A percentile compares a stretch with the other conserved stretches of the same genome.
These are phyloP conservation scores for Lipomyces chichibuensis DNA, from an alignment of 805 yeast genomes.

Conservation along the genomic window DNA sequence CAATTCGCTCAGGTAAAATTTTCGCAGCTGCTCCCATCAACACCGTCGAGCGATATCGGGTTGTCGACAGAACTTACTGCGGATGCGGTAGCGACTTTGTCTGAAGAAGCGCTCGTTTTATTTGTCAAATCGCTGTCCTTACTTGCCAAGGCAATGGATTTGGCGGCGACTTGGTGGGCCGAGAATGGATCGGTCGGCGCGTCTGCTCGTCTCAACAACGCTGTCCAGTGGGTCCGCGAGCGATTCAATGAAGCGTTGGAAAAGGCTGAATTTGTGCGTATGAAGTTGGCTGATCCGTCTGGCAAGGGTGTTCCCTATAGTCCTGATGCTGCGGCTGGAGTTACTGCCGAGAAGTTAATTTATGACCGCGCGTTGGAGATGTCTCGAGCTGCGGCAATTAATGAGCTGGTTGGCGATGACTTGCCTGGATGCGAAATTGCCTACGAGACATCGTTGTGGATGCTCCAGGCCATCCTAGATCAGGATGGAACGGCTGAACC, in stretches of 20 bases:
- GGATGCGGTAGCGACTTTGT: conserved; percentile 50
- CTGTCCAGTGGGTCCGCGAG: conserved; percentile 91
- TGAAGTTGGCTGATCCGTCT: conserved; percentile 33
- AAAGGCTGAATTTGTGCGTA: conserved; percentile 77
- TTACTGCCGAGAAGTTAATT: conserved; percentile 65
- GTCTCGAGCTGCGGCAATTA: conserved; percentile 86
- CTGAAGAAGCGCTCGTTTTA: conserved; percentile 84
- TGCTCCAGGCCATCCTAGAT: conserved; percentile 78
- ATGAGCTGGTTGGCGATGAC: conserved; percentile 77
- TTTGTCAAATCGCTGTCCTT: conserved; percentile 83
- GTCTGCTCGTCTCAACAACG: conserved; percentile 44
- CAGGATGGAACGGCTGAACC: conserved; percentile 52
- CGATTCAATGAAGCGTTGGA: conserved; percentile 86
- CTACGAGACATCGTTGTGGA: conserved; percentile 92
- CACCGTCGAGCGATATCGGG: conserved; percentile 41
- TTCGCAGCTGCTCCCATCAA: conserved; percentile 77
- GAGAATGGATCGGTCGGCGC: conserved; percentile 44
- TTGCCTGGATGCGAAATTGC: conserved; percentile 79
- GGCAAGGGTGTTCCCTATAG: conserved; percentile 11
- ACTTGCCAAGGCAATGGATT: conserved; percentile 80
- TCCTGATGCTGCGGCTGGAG: conserved; percentile 11
- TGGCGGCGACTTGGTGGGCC: conserved; percentile 92
- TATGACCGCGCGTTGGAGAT: conserved; percentile 94
- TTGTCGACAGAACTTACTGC: conserved; percentile 40
- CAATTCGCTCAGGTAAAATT: conserved; percentile 90